These are phyloP conservation scores for Gossypium anomalum DNA, from an alignment of 345 rosid genomes.

Conservation along the genomic window DNA sequence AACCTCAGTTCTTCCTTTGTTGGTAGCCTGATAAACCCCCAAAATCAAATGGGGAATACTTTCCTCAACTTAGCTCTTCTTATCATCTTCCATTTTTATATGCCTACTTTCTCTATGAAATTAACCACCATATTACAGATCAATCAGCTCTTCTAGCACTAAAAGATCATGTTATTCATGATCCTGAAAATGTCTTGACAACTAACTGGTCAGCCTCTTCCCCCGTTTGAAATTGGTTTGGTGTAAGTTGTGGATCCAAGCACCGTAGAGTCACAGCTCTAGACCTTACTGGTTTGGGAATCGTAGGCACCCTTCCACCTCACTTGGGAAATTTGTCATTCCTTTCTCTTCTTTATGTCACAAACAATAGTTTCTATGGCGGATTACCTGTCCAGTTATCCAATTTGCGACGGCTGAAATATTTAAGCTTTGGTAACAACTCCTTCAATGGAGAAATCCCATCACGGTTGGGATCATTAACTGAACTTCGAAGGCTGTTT, in stretches of 20 bases:
- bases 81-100: background rate
- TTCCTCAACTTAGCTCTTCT: background rate
- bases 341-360: background rate
- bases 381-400: background rate
- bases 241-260: background rate
- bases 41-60: background rate
- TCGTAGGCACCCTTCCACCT: background rate
- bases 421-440: background rate
- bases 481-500: background rate
- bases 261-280: background rate
- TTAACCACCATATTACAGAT: background rate
- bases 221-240: background rate
- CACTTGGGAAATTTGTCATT: background rate
- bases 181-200: background rate
- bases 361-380: background rate
- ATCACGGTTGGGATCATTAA: background rate
- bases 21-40: background rate
- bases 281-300: background rate
- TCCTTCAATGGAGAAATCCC: background rate
- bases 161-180: background rate
- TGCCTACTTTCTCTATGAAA: background rate
- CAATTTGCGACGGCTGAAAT: background rate
- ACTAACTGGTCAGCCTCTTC: background rate
- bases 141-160: background rate
- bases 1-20: background rate